Evolutionary conservation across 2,329 filamentous ascomycete genomes (phyloP).

Genomic region (Pezicula radicicola): DNA sequence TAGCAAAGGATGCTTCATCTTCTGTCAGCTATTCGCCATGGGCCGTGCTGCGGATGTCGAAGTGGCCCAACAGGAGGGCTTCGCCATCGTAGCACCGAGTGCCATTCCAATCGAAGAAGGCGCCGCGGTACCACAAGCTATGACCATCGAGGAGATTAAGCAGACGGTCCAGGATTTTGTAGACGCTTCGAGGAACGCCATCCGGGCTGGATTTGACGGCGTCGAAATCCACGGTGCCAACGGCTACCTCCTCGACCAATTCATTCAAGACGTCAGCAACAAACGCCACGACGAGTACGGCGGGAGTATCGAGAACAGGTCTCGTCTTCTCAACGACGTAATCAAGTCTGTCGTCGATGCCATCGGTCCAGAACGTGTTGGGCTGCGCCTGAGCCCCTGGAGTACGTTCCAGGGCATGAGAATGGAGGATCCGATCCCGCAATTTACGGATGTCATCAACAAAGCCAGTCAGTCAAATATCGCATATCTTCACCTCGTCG

Average conservation of each 20-base stretch:
- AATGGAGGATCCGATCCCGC: constrained; percentile 39
- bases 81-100: constrained; percentile 6
- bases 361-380: constrained; percentile 35
- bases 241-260: constrained; percentile 24
- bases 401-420: constrained; percentile 48
- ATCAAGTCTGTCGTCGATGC: constrained; percentile 46
- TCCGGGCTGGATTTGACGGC: constrained; percentile 23
- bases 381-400: constrained; percentile 58
- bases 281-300: constrained; percentile 20
- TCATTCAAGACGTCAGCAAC: constrained; percentile 19
- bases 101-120: constrained; percentile 5
- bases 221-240: constrained; percentile 23
- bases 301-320: constrained; percentile 23
- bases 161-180: constrained; percentile 11
- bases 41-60: constrained; percentile 48
- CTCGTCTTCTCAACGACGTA: constrained; percentile 47
- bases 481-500: constrained; percentile 53
- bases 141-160: constrained; percentile 18
- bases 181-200: constrained; percentile 15
- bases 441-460: constrained; percentile 42
- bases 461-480: constrained; percentile 34
- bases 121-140: constrained; percentile 4
- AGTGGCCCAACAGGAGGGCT: constrained; percentile 12
- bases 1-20: constrained; percentile 56
- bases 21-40: constrained; percentile 57